These are phyloP conservation scores for Penicillium decumbens DNA, from an alignment of 2,329 filamentous ascomycete genomes.

Conservation along the genomic window DNA sequence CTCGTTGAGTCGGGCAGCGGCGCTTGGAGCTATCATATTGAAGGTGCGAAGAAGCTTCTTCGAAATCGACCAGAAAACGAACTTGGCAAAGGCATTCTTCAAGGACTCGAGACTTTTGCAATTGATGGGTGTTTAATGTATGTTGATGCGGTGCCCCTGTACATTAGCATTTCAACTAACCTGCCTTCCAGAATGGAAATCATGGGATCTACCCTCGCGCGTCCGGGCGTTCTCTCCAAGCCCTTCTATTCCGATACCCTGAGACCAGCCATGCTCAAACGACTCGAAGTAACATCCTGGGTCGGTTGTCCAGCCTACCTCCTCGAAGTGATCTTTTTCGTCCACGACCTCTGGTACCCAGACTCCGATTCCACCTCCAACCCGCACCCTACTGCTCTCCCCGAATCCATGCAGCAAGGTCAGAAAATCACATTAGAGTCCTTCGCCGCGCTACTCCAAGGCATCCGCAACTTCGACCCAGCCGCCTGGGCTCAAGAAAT, in stretches of 20 bases:
- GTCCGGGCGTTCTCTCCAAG: constrained; percentile 37
- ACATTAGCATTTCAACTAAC: constrained; percentile 3
- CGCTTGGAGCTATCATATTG: constrained; percentile 50
- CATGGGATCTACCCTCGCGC: constrained; percentile 41
- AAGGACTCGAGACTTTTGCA: constrained; percentile 36
- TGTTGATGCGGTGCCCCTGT: constrained; percentile 5
- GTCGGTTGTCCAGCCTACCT: constrained; percentile 42
- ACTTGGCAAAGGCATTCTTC: constrained; percentile 24
- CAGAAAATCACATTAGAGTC: constrained; percentile 30
- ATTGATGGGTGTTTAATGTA: constrained; percentile 38
- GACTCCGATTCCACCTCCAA: constrained; percentile 24
- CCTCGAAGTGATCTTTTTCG: constrained; percentile 39
- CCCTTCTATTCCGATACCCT: constrained; percentile 38
- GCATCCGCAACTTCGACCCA: constrained; percentile 40
- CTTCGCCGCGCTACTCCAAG: constrained; percentile 31
- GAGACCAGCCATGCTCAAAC: constrained; percentile 35
- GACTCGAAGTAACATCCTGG: constrained; percentile 40
- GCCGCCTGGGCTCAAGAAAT: constrained; percentile 37
- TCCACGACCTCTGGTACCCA: constrained; percentile 37
- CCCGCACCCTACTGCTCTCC: constrained; percentile 27
- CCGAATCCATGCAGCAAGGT: constrained; percentile 24
- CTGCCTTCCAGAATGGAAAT: constrained; percentile 33
- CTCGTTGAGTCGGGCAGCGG: constrained; percentile 50
- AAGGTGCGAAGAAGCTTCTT: constrained; percentile 48
- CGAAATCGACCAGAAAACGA: constrained; percentile 29